phyloP scores from a whole-genome alignment of 805 yeast species.

The Candida nonsorbophila region DNA sequence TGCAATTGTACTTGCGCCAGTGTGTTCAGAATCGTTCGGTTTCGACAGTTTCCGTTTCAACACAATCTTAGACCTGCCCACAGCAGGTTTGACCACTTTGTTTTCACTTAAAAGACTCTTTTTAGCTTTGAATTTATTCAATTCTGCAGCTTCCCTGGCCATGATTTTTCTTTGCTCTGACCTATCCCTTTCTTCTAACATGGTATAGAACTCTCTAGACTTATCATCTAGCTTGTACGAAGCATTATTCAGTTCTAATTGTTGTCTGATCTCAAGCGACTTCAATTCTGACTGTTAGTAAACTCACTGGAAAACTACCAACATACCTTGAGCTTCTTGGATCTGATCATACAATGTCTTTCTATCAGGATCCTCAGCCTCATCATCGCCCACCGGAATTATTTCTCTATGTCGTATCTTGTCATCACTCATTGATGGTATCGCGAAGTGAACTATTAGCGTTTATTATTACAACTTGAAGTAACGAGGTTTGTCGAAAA shows the following conservation, averaged over 20 bases:
- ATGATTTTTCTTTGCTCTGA: conserved; percentile 14
- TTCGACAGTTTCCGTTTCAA: too few species aligned
- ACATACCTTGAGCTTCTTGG: conserved; percentile 34
- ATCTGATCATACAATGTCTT: conserved; percentile 40
- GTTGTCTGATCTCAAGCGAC: conserved; percentile 24
- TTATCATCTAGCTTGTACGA: conserved; percentile 35
- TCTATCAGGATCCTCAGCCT: conserved; percentile 19
- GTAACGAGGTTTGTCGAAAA: conserved; percentile 90
- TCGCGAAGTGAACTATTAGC: neutral
- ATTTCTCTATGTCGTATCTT: neutral
- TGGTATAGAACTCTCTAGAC: conserved; percentile 30
- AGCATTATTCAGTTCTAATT: conserved; percentile 28
- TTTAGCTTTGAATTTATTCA: conserved; percentile 7
- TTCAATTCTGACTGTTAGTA: conserved; percentile 23
- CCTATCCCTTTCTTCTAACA: conserved; percentile 15
- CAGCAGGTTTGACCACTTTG: neutral
- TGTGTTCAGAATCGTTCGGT: conserved; percentile 1
- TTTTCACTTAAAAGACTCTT: too few species aligned
- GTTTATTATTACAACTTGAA: conserved; percentile 21
- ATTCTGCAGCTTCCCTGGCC: conserved; percentile 16
- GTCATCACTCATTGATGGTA: neutral
- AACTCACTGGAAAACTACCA: neutral
- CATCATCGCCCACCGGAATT: conserved; percentile 1
- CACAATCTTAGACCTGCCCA: neutral
- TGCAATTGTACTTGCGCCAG: neutral